phyloP scores from a whole-genome alignment of 2,329 filamentous ascomycete genomes.

The Shiraia sp. region DNA sequence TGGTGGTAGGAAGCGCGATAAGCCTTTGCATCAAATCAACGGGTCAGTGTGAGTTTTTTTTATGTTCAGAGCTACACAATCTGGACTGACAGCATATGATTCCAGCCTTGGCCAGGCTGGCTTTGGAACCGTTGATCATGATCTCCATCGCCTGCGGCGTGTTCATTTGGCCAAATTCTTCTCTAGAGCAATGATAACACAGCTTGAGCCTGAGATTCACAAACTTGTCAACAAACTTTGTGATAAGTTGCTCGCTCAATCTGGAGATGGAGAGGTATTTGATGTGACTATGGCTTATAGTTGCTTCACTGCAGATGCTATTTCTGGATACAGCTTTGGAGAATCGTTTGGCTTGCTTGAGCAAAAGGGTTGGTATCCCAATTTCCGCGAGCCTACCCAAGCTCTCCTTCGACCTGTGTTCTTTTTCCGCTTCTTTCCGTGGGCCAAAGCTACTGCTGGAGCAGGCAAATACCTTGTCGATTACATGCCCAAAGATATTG shows the following conservation, averaged over 20 bases:
- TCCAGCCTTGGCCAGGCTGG: slow-evolving; percentile 23
- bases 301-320: slow-evolving; percentile 30
- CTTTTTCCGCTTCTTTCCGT: slow-evolving; percentile 31
- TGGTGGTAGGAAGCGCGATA: slow-evolving; percentile 27
- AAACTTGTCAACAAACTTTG: slow-evolving; percentile 26
- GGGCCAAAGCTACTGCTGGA: slow-evolving; percentile 21
- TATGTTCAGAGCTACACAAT: neutral
- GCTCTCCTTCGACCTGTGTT: slow-evolving; percentile 23
- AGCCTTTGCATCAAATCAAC: slow-evolving; percentile 31
- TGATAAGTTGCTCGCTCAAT: slow-evolving; percentile 25
- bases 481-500: slow-evolving; percentile 24
- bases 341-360: slow-evolving; percentile 28
- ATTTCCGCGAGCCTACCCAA: slow-evolving; percentile 26
- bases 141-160: slow-evolving; percentile 38
- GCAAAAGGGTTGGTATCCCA: slow-evolving; percentile 29
- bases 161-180: slow-evolving; percentile 43
- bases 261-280: slow-evolving; percentile 18
- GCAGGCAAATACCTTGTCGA: slow-evolving; percentile 20
- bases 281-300: slow-evolving; percentile 32
- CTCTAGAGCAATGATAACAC: slow-evolving; percentile 31
- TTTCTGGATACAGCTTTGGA: slow-evolving; percentile 29
- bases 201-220: slow-evolving; percentile 28
- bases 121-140: slow-evolving; percentile 30
- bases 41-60: slow-evolving; percentile 23
- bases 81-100: neutral